Evolutionary conservation across 2,329 filamentous ascomycete species (phyloP).

Genomic region (Fusarium caatingaense): DNA sequence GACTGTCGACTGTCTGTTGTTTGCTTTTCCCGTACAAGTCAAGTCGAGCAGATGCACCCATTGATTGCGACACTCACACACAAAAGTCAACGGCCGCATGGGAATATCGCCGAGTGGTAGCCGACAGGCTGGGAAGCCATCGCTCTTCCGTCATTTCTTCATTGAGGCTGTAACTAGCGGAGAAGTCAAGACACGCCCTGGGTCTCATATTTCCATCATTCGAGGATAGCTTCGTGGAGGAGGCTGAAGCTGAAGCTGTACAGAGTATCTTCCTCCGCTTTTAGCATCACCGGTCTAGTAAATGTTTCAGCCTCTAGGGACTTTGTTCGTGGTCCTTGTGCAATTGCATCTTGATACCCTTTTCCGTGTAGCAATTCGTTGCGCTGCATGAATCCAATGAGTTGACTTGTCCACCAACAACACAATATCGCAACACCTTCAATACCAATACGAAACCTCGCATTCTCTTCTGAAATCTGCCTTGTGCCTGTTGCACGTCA

Average conservation of each 20-base stretch:
- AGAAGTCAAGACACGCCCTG: constrained; percentile 14
- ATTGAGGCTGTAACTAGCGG: constrained; percentile 32
- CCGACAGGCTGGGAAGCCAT: constrained; percentile 34
- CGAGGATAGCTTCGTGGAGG: constrained; percentile 1
- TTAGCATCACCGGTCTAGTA: constrained; percentile 1
- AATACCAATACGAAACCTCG: background rate
- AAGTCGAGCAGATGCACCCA: background rate
- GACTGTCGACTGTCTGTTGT: background rate
- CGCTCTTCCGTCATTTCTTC: background rate
- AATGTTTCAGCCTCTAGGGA: constrained; percentile 19
- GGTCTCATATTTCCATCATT: background rate
- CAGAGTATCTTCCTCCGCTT: background rate
- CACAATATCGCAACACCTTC: constrained; percentile 19
- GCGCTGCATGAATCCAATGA: constrained; percentile 6
- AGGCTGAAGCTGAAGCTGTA: background rate
- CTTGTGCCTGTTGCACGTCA: constrained; percentile 1
- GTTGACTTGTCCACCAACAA: background rate
- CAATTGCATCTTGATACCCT: constrained; percentile 23
- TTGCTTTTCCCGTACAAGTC: background rate
- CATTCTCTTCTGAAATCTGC: constrained; percentile 4
- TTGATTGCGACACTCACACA: constrained; percentile 22
- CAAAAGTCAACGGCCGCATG: constrained; percentile 22
- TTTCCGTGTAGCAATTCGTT: constrained; percentile 12
- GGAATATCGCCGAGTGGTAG: constrained; percentile 40
- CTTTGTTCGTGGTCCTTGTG: constrained; percentile 21